Conservation (phyloP, 78 protist genomes). For the Goniomonas avonlea region DNA sequence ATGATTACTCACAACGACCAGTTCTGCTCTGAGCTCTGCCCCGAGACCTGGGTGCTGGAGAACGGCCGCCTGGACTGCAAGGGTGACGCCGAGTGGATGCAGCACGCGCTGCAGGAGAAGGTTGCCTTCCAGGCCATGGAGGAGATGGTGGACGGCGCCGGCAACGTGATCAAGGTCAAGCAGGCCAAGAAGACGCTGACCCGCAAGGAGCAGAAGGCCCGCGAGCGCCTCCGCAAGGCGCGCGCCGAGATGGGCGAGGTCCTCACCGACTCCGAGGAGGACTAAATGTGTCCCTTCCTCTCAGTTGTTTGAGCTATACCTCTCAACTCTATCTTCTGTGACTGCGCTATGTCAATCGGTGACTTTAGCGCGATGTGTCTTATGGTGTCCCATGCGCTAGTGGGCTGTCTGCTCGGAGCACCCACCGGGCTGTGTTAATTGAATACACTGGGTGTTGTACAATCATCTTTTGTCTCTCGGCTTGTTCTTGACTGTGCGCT, state of each 20-base stretch:
- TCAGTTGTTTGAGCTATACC: no score
- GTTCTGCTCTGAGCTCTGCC: slow-evolving; percentile 30
- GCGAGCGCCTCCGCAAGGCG: slow-evolving; percentile 21
- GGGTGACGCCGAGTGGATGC: slow-evolving; percentile 48
- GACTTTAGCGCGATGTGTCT: no score
- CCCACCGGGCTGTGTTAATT: no score
- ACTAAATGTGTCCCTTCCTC: no score
- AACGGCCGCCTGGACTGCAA: slow-evolving; percentile 33
- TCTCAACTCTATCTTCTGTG: no score
- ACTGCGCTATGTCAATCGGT: no score
- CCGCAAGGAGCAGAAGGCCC: slow-evolving; percentile 28
- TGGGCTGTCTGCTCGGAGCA: no score
- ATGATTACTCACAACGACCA: slow-evolving; percentile 47
- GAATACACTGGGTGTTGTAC: no score
- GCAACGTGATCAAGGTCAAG: slow-evolving; percentile 31
- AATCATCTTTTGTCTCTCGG: no score
- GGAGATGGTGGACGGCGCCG: slow-evolving; percentile 37
- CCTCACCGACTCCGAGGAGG: slow-evolving; percentile 32
- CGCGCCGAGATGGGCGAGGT: slow-evolving; percentile 10
- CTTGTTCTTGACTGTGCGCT: no score
- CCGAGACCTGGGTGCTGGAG: slow-evolving; percentile 40
- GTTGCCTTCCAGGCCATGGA: not conserved
- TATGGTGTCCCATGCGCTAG: no score
- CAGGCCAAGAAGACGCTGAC: slow-evolving; percentile 17
- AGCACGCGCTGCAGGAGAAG: slow-evolving; percentile 24